These are phyloP conservation scores for Monosporascus sp. DNA, from an alignment of 2,329 filamentous ascomycete genomes.

Conservation along the genomic window DNA sequence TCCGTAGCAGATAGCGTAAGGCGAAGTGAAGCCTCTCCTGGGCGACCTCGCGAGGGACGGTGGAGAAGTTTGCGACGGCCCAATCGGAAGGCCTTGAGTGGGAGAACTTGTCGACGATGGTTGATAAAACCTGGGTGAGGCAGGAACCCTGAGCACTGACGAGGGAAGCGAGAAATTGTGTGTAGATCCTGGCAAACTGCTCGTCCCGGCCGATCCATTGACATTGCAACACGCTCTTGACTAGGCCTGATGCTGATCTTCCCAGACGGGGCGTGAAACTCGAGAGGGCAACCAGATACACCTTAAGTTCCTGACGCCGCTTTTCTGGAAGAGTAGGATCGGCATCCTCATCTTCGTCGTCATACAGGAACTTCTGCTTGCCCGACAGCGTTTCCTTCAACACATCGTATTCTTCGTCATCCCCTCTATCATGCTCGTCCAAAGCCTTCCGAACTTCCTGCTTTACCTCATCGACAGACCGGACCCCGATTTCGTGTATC, in stretches of 20 bases:
- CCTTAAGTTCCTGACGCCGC: slow-evolving; percentile 48
- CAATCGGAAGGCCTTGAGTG: slow-evolving; percentile 42
- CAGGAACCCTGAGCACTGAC: slow-evolving; percentile 80
- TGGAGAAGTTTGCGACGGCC: slow-evolving; percentile 47
- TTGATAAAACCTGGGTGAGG: slow-evolving; percentile 67
- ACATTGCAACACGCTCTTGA: slow-evolving; percentile 54
- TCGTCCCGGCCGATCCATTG: slow-evolving; percentile 62
- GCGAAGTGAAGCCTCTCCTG: slow-evolving; percentile 70
- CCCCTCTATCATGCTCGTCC: slow-evolving; percentile 50
- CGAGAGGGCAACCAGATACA: slow-evolving; percentile 59
- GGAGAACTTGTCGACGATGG: slow-evolving; percentile 75
- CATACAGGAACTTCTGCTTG: slow-evolving; percentile 39
- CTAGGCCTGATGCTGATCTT: slow-evolving; percentile 53
- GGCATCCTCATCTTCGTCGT: slow-evolving; percentile 41
- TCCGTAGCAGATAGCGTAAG: slow-evolving; percentile 68
- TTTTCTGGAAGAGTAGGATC: slow-evolving; percentile 30
- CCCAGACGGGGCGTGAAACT: slow-evolving; percentile 56
- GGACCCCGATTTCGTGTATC: slow-evolving; percentile 48
- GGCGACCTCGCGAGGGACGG: slow-evolving; percentile 59
- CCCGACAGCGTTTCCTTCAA: slow-evolving; percentile 54
- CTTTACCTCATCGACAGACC: slow-evolving; percentile 52
- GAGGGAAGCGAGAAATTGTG: slow-evolving; percentile 63
- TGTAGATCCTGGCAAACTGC: slow-evolving; percentile 61
- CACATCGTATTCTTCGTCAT: slow-evolving; percentile 56
- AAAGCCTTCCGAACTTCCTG: slow-evolving; percentile 50